Base-by-base conservation (phyloP, 192 early-diverging fungal genomes). In the Coemansia sp. region DNA sequence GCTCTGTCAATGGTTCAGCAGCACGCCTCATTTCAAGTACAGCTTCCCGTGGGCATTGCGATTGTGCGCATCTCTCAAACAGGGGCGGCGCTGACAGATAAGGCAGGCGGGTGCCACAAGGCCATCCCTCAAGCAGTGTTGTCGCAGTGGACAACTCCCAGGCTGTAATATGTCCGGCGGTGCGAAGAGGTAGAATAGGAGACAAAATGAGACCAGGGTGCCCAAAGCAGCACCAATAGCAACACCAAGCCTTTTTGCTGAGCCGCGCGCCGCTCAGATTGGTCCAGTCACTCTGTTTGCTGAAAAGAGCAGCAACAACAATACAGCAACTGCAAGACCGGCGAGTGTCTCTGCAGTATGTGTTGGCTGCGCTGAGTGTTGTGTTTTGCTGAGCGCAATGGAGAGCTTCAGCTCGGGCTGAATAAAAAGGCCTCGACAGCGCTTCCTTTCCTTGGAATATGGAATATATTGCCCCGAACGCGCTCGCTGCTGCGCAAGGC, bases 1-100 rank as follows among this genome's bases (percentile, higher is more conserved):
- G 47, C 47, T 49, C 47, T 49, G 27, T 49, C 47, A 49, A 49
- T 49, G 47, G 47, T 24, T 14, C 47, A 49, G 47, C 47, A 49
- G 47, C 27, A 49, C 47, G 47, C 47, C 47, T 49, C 47, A 24
- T 49, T 49, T 49, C 11, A 49, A 49, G 47, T 24, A 49, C 24
- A 49, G 47, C 14, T 49, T 20, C 27, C 46, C 46, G 24, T 49
- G 46, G 46, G 22, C 11, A 49, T 49, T 49, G 46, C 46, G 46
- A 49, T 49, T 49, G 46, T 49, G 24, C 27, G 46, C n/a, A n/a
- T 25, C 46, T 40, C 39, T 27, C 22, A 49, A 49, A 49, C 46
- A 49, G 46, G 46, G 46, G 14, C 46, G 27, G 46, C 46, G 46
- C 46, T n/a, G n/a, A n/a, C n/a, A 49, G 46, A 22, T 22, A 47